These are phyloP conservation scores for Alternaria angustiovoidea DNA, from an alignment of 2,329 filamentous ascomycete genomes.

Conservation along the genomic window DNA sequence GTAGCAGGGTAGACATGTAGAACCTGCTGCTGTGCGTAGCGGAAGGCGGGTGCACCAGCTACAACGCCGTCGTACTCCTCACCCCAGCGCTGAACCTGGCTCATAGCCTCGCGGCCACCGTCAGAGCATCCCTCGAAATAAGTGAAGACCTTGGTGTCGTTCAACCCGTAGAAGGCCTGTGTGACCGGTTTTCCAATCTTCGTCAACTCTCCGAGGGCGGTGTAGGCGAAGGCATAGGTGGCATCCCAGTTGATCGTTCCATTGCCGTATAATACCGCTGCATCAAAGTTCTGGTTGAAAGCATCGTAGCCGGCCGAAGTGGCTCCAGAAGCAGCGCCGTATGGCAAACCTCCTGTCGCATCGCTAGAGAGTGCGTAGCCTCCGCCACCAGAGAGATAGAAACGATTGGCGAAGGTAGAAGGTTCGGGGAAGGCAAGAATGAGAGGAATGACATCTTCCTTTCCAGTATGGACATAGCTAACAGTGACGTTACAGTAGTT, in stretches of 20 bases:
- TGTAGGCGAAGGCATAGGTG: constrained; percentile 61
- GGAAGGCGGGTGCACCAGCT: constrained; percentile 59
- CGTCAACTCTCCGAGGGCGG: constrained; percentile 62
- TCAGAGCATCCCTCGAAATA: constrained; percentile 66
- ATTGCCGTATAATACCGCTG: constrained; percentile 49
- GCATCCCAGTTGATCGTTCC: constrained; percentile 62
- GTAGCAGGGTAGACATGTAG: constrained; percentile 54
- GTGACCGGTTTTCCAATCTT: constrained; percentile 57
- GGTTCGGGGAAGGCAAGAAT: constrained; percentile 56
- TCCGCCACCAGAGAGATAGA: constrained; percentile 58
- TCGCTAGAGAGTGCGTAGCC: constrained; percentile 43
- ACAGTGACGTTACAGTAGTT: constrained; percentile 59
- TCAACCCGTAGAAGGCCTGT: constrained; percentile 49
- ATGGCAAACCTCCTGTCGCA: constrained; percentile 55
- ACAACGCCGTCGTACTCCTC: constrained; percentile 59
- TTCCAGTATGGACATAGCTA: constrained; percentile 56
- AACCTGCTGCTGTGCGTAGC: constrained; percentile 57
- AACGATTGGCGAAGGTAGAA: constrained; percentile 56
- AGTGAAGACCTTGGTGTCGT: constrained; percentile 48
- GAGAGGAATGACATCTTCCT: constrained; percentile 22
- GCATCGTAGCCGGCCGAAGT: constrained; percentile 62
- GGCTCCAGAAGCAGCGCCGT: constrained; percentile 59
- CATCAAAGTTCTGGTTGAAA: constrained; percentile 54
- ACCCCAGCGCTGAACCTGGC: constrained; percentile 61
- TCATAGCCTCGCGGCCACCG: constrained; percentile 60